phyloP scores from a whole-genome alignment of 768 basidiomycete species.

The Fomitopsis serialis region DNA sequence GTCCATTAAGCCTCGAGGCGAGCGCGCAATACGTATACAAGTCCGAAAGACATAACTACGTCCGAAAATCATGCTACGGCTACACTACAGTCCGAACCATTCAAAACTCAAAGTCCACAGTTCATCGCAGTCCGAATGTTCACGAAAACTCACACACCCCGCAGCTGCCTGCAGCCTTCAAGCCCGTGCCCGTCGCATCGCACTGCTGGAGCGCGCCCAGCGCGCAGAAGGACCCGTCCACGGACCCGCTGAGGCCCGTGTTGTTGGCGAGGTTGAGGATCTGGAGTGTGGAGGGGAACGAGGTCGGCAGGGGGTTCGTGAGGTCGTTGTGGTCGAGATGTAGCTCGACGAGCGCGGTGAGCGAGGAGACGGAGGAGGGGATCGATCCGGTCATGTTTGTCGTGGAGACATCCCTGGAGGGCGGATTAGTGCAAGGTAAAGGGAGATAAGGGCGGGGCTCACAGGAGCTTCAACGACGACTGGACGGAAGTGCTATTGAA shows the following conservation, averaged over 20 bases:
- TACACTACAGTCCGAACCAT: no score
- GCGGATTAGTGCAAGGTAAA: neutral
- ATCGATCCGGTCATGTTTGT: conserved; percentile 35
- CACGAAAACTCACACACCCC: conserved; percentile 19
- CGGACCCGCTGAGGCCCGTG: conserved; percentile 28
- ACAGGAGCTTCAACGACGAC: conserved; percentile 30
- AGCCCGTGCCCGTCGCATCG: conserved; percentile 17
- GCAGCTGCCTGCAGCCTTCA: conserved; percentile 21
- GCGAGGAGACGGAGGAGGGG: conserved; percentile 27
- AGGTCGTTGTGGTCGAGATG: conserved; percentile 34
- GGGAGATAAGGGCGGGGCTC: conserved; percentile 1
- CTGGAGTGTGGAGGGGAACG: conserved; percentile 31
- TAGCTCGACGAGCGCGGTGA: conserved; percentile 30
- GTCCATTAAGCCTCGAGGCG: no score
- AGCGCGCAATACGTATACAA: no score
- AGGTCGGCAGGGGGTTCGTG: conserved; percentile 26
- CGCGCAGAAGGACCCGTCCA: conserved; percentile 23
- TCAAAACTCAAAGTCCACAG: no score
- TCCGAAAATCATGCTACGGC: no score
- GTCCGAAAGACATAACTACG: no score
- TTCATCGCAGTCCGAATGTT: no score
- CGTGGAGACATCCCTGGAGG: conserved; percentile 31
- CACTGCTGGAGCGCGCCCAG: conserved; percentile 23
- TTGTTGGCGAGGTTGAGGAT: conserved; percentile 32
- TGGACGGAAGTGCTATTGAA: conserved; percentile 27